Conservation (phyloP, 768 basidiomycete genomes). For the Russula lepida region DNA sequence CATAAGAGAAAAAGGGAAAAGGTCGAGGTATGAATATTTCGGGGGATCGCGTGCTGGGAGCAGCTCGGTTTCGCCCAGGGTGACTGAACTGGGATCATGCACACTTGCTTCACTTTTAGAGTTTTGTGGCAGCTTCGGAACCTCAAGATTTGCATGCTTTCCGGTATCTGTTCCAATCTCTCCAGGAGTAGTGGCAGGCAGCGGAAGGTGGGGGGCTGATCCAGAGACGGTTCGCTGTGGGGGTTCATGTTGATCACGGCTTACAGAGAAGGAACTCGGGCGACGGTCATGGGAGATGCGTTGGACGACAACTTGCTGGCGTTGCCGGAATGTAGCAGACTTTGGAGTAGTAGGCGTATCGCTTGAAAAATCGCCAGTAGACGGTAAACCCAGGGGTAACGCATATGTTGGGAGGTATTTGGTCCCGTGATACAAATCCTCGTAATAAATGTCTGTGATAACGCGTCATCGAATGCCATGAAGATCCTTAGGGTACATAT, state of each 20-base stretch:
- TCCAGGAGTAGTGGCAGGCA: constrained; percentile 13
- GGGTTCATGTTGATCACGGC: neutral
- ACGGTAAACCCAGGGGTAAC: constrained; percentile 43
- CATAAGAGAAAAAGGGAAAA: constrained; percentile 63
- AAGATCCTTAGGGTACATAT: neutral
- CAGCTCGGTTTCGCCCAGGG: constrained; percentile 38
- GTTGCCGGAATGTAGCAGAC: neutral
- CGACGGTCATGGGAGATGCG: neutral
- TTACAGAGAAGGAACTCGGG: neutral
- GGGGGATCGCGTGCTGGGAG: constrained; percentile 51
- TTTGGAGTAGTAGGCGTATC: neutral
- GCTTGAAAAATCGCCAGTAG: constrained; percentile 26
- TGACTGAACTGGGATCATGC: constrained; percentile 9
- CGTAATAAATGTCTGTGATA: constrained; percentile 25
- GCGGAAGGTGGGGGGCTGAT: constrained; percentile 13
- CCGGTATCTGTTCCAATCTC: neutral
- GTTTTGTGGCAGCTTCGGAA: constrained; percentile 8
- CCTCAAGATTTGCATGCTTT: constrained; percentile 8
- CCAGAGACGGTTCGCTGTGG: neutral
- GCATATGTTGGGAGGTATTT: constrained; percentile 65
- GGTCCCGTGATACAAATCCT: constrained; percentile 58
- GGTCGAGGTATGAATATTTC: constrained; percentile 49
- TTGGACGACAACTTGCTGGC: neutral
- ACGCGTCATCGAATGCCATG: neutral
- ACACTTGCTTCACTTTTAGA: neutral